Percentiles rank a stretch among this genome's conserved stretches.
These are phyloP conservation scores for Tympanopsis confertula DNA, from an alignment of 2,329 filamentous ascomycete genomes.

Conservation along the genomic window DNA sequence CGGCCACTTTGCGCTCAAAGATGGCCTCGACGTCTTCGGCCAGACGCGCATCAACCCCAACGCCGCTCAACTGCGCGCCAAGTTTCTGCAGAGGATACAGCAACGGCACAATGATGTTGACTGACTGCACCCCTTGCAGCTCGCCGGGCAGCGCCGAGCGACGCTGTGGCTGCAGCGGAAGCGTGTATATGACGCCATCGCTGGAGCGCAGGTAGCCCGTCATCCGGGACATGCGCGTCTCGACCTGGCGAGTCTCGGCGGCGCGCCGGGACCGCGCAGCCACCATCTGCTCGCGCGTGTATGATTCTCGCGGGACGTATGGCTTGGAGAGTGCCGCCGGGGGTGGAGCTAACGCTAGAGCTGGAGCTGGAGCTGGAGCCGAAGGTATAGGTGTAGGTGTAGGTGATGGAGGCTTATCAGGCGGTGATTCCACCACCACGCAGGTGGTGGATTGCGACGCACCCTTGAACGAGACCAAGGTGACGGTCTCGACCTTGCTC, in stretches of 20 bases:
- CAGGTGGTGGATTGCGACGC: slow-evolving; percentile 23
- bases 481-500: slow-evolving; percentile 64
- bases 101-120: slow-evolving; percentile 58
- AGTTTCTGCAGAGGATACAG: slow-evolving; percentile 63
- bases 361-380: slow-evolving; percentile 4
- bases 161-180: slow-evolving; percentile 58
- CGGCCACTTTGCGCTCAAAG: slow-evolving; percentile 29
- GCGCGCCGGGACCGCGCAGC: slow-evolving; percentile 52
- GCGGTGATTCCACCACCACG: not conserved
- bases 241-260: slow-evolving; percentile 59
- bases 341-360: not conserved
- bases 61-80: slow-evolving; percentile 54
- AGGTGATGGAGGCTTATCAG: not conserved
- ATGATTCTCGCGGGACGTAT: slow-evolving; percentile 33
- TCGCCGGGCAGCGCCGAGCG: slow-evolving; percentile 45
- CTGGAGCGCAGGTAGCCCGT: slow-evolving; percentile 55
- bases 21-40: slow-evolving; percentile 31
- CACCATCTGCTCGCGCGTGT: slow-evolving; percentile 45
- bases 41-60: slow-evolving; percentile 37
- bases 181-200: slow-evolving; percentile 59
- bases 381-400: slow-evolving; percentile 3
- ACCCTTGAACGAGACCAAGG: slow-evolving; percentile 51
- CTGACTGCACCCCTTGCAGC: slow-evolving; percentile 47
- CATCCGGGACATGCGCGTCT: slow-evolving; percentile 60
- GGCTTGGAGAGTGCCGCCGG: slow-evolving; percentile 8